These are phyloP conservation scores for Berkeleyomyces rouxiae DNA, from an alignment of 2,329 filamentous ascomycete species.

Conservation along the genomic window DNA sequence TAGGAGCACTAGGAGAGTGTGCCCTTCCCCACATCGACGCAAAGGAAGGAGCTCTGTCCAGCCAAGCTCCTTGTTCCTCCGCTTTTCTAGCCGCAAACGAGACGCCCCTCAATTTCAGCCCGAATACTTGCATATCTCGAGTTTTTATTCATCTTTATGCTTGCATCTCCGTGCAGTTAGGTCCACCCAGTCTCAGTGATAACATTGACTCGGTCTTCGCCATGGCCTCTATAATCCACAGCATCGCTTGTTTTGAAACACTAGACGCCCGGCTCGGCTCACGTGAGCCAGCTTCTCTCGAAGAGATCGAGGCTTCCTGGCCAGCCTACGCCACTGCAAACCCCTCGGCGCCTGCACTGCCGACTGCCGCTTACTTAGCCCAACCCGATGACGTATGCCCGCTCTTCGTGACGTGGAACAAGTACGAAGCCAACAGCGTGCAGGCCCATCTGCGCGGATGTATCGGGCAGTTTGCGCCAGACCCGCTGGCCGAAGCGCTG, in stretches of 20 bases:
- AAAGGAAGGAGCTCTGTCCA: neutral
- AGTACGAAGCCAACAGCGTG: conserved; percentile 20
- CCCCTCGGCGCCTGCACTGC: conserved; percentile 12
- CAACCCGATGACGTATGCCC: conserved; percentile 23
- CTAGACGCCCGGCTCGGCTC: conserved; percentile 60
- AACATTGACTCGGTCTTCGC: neutral
- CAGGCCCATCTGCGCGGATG: conserved; percentile 68
- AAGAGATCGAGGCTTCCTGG: conserved; percentile 53
- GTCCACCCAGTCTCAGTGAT: too few relatives aligned
- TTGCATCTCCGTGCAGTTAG: neutral
- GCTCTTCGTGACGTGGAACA: conserved; percentile 17
- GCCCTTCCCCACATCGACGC: too few relatives aligned
- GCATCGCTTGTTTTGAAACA: conserved; percentile 82
- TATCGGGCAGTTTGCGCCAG: conserved; percentile 82
- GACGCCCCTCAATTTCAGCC: neutral
- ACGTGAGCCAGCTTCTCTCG: conserved; percentile 49
- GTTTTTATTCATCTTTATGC: neutral
- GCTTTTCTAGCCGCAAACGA: neutral
- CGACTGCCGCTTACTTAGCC: conserved; percentile 16
- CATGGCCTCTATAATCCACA: conserved; percentile 80
- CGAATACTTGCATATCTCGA: neutral
- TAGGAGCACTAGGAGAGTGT: too few relatives aligned
- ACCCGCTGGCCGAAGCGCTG: conserved; percentile 57
- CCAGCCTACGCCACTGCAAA: conserved; percentile 22
- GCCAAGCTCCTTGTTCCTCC: neutral